Conservation (phyloP, 495 filamentous ascomycete species). For the Endocarpon pusillum region DNA sequence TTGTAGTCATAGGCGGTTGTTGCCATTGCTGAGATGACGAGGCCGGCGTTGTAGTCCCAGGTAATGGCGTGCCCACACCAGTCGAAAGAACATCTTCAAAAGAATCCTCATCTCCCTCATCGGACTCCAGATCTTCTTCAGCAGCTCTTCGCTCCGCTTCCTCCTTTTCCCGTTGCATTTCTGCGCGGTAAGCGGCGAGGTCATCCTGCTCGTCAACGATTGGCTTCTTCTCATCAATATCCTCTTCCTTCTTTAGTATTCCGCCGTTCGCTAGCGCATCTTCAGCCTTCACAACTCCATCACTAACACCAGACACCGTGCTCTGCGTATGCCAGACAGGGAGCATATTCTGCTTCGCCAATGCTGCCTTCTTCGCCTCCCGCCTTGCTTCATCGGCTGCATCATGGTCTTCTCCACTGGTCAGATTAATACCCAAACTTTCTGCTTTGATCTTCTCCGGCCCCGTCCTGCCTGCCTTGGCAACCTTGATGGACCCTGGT, state of each 20-base stretch:
- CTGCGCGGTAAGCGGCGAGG: constrained; percentile 13
- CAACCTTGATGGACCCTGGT: constrained; percentile 10
- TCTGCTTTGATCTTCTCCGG: constrained; percentile 43
- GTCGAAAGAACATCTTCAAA: constrained; percentile 37
- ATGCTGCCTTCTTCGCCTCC: constrained; percentile 48
- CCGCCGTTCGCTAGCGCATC: constrained; percentile 13
- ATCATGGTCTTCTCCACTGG: constrained; percentile 51
- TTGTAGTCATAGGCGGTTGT: constrained; percentile 5
- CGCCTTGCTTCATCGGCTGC: constrained; percentile 62
- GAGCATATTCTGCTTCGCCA: constrained; percentile 69
- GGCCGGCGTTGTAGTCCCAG: constrained; percentile 19
- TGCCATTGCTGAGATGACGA: constrained; percentile 11
- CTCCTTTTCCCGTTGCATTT: constrained; percentile 28
- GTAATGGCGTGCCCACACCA: constrained; percentile 6
- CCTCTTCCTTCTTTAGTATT: not conserved
- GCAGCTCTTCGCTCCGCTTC: constrained; percentile 25
- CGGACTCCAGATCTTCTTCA: constrained; percentile 31
- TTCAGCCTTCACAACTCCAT: constrained; percentile 15
- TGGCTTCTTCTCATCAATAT: constrained; percentile 11
- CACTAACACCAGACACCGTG: constrained; percentile 42
- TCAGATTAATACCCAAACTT: constrained; percentile 64
- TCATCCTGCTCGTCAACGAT: constrained; percentile 15
- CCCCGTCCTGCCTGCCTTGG: constrained; percentile 38
- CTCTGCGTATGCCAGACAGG: constrained; percentile 81
- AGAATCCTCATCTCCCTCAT: constrained; percentile 28